Evolutionary conservation across 768 basidiomycete species (phyloP).

Genomic region (Termitomyces eurrhizus): DNA sequence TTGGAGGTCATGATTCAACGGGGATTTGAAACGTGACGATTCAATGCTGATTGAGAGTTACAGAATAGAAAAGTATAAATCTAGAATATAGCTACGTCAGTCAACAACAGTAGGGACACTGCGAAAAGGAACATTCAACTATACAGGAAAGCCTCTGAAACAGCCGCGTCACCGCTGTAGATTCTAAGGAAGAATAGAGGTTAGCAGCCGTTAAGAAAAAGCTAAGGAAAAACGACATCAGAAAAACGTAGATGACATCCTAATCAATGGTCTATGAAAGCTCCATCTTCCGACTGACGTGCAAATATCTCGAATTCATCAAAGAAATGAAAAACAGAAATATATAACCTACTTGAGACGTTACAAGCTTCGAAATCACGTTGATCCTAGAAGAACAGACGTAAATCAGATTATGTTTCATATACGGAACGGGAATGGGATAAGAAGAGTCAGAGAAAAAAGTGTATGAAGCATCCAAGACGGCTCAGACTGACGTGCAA

Average conservation of each 20-base stretch:
- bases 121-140: neutral
- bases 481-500: conserved; percentile 46
- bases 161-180: neutral
- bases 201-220: conserved; percentile 2
- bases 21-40: neutral
- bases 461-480: conserved; percentile 16
- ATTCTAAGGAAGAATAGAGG: neutral
- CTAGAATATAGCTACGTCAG: conserved; percentile 2
- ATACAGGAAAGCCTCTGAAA: neutral
- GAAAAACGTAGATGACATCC: conserved; percentile 40
- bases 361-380: neutral
- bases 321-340: conserved; percentile 7
- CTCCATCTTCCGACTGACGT: conserved; percentile 53
- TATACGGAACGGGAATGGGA: neutral
- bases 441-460: conserved; percentile 15
- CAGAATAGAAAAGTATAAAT: neutral
- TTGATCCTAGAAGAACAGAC: neutral
- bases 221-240: conserved; percentile 26
- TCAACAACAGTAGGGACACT: neutral
- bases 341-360: neutral
- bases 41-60: conserved; percentile 1
- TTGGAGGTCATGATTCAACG: conserved; percentile 15
- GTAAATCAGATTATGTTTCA: neutral
- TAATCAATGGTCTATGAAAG: conserved; percentile 23
- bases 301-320: conserved; percentile 55